phyloP scores from a whole-genome alignment of 2,329 filamentous ascomycete genomes.

The Trichoderma cornu-damae region DNA sequence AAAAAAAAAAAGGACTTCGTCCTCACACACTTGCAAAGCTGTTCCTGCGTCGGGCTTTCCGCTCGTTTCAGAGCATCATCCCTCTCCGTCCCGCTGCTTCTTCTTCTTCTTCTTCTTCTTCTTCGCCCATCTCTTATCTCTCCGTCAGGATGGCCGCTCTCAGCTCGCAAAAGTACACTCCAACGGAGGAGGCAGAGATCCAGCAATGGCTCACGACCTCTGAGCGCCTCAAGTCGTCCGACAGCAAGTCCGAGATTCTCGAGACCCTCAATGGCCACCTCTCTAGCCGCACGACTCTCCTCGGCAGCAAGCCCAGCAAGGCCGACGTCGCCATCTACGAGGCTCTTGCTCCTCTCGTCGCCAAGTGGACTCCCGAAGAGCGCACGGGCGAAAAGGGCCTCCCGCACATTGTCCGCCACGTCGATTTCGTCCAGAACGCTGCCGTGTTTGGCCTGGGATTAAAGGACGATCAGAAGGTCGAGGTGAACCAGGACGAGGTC shows the following conservation, averaged over 20 bases:
- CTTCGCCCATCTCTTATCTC: constrained; percentile 29
- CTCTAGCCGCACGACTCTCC: constrained; percentile 78
- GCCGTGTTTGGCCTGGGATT: constrained; percentile 67
- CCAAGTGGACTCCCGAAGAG: constrained; percentile 77
- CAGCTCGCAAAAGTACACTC: constrained; percentile 63
- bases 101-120: constrained; percentile 35
- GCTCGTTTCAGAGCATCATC: constrained; percentile 31
- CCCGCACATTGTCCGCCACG: constrained; percentile 83
- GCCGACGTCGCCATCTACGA: constrained; percentile 83
- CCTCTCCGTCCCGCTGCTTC: constrained; percentile 25
- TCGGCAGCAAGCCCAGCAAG: constrained; percentile 83
- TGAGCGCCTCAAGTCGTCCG: constrained; percentile 54
- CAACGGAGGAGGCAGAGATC: constrained; percentile 79
- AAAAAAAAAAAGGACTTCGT: constrained; percentile 16
- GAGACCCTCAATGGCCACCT: constrained; percentile 81
- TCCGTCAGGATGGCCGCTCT: constrained; percentile 62
- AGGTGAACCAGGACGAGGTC: constrained; percentile 72
- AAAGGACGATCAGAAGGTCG: constrained; percentile 67
- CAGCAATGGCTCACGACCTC: constrained; percentile 82
- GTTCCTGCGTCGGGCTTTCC: constrained; percentile 40
- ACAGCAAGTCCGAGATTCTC: constrained; percentile 63
- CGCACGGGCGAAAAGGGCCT: constrained; percentile 83
- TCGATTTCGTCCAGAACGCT: constrained; percentile 94
- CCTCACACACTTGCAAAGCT: constrained; percentile 33
- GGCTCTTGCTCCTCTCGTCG: constrained; percentile 68